Evolutionary conservation across 2,329 filamentous ascomycete genomes (phyloP), one percentile per base, ranked within the genome.

Genomic region (Pseudocercospora crystallina): DNA sequence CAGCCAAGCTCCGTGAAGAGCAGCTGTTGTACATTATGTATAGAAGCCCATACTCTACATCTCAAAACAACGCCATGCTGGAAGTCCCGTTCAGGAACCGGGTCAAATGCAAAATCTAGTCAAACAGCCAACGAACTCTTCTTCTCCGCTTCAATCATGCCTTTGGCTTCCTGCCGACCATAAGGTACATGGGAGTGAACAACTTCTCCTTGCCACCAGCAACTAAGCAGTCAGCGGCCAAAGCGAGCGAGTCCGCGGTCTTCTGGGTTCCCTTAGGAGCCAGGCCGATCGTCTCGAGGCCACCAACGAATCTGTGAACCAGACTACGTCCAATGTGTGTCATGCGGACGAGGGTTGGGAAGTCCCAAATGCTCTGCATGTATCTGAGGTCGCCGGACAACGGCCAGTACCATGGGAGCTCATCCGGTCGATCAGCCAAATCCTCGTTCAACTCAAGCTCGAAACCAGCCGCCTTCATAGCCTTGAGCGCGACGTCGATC

Each of bases 151-250:
- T 7, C 20, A 7, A 26, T 26, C 20, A 26, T 26, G 20, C 20
- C 20, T 26, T 26, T 30, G 92, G 90, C 80, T 96, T 96, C 73
- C 89, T 84, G 57, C 84, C 92, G 53, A 97, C 83, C 89, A 96
- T 96, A 68, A 97, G 78, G 76, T 96, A 96, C 92, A 97, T 97
- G 49, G 92, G 92, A 1, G 92, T 97, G 75, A 97, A 97, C 13
- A 97, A 81, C 72, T 95, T 88, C 76, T 92, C 80, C 70, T 84
- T 82, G 32, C 85, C 92, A 73, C 92, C 92, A 43, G 88, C 89
- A 17, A 96, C 91, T 44, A 97, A 77, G 65, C 84, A 87, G 72
- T 96, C 92, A 8, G 83, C 91, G 33, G 89, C 91, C 51, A 85
- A 68, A 5, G 87, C 90, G 64, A 97, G 75, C 65, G 87, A 90